Conservation (phyloP, 2,329 filamentous ascomycete genomes). For the Stachybotrys echinatus region DNA sequence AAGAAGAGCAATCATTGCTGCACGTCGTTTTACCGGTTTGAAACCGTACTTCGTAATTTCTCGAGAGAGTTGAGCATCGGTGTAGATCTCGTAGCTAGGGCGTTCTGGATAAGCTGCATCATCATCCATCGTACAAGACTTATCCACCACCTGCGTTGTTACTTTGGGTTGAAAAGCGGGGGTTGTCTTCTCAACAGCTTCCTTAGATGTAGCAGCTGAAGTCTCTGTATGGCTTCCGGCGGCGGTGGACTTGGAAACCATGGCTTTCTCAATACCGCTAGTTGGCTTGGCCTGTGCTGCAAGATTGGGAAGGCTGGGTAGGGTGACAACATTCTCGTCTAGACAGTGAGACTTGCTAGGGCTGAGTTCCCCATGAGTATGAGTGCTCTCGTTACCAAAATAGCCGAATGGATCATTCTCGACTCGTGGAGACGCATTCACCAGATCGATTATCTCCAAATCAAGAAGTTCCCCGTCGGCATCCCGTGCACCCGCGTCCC, state of each 20-base stretch:
- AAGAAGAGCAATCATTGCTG: constrained; percentile 64
- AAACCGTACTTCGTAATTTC: constrained; percentile 64
- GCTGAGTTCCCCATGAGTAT: neutral
- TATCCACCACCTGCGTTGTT: neutral
- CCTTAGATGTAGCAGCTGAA: constrained; percentile 2
- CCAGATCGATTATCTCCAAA: constrained; percentile 56
- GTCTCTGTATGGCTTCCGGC: neutral
- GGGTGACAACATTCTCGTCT: neutral
- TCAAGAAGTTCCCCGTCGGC: constrained; percentile 59
- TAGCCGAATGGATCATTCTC: constrained; percentile 36
- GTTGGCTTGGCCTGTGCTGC: neutral
- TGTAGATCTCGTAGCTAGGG: constrained; percentile 57
- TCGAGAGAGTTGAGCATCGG: constrained; percentile 56
- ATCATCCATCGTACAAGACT: neutral
- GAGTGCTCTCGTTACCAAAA: constrained; percentile 9
- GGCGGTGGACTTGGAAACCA: neutral
- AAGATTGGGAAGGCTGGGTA: neutral
- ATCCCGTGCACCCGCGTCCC: constrained; percentile 67
- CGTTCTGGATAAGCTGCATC: neutral
- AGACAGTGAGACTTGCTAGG: neutral
- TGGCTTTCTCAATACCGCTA: neutral
- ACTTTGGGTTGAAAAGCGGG: neutral
- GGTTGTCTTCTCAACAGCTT: neutral
- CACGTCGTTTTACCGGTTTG: constrained; percentile 63
- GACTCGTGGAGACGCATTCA: constrained; percentile 31